Conservation (phyloP, 2,329 filamentous ascomycete species). For the Penicillium hordei region DNA sequence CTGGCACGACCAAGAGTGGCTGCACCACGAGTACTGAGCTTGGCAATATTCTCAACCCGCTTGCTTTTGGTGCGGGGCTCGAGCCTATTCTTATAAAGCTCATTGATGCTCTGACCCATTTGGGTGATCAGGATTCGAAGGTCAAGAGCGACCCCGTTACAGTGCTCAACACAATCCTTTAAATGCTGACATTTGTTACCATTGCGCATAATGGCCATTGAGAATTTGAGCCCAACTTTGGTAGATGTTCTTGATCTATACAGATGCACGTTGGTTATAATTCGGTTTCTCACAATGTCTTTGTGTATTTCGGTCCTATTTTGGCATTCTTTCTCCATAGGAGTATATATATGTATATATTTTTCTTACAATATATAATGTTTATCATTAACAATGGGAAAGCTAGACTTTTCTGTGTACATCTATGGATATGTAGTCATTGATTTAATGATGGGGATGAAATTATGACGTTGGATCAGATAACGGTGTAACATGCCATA, state of each 20-base stretch:
- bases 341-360: not conserved
- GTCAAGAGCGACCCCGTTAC: conserved; percentile 16
- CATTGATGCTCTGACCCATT: conserved; percentile 16
- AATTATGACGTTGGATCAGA: conserved; percentile 5
- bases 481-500: not conserved
- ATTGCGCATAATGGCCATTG: not conserved
- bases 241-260: not conserved
- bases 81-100: conserved; percentile 26
- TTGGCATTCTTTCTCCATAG: not conserved
- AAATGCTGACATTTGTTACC: not conserved
- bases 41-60: conserved; percentile 19
- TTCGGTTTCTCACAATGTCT: not conserved
- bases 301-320: not conserved
- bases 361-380: not conserved
- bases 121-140: conserved; percentile 22
- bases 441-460: not conserved
- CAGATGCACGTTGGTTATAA: not conserved
- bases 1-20: conserved; percentile 19
- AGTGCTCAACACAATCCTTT: conserved; percentile 7
- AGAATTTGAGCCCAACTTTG: not conserved
- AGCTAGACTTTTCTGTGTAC: not conserved
- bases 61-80: conserved; percentile 23
- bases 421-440: too few species aligned
- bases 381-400: not conserved
- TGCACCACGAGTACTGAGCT: conserved; percentile 25